Conservation (phyloP, 2,329 filamentous ascomycete genomes). For the Huntiella omanensis region DNA sequence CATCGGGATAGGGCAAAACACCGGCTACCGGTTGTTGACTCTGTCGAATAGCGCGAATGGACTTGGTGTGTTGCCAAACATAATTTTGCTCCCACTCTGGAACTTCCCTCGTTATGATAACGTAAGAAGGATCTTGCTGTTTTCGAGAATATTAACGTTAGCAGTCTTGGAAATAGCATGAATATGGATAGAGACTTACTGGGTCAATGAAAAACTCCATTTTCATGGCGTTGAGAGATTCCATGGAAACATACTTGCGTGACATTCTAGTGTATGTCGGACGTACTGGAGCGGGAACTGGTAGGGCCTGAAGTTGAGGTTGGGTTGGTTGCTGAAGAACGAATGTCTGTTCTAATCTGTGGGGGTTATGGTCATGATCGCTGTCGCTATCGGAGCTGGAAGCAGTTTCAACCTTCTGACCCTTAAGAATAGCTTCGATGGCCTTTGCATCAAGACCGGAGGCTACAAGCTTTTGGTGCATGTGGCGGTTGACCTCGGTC, state of each 20-base stretch:
- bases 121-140: conserved; percentile 42
- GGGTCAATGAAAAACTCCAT: conserved; percentile 39
- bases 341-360: neutral
- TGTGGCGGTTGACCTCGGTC: conserved; percentile 32
- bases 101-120: conserved; percentile 58
- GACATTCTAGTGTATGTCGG: conserved; percentile 47
- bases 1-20: neutral
- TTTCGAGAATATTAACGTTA: neutral
- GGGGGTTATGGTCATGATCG: neutral
- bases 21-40: neutral
- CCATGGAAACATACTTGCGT: conserved; percentile 39
- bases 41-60: conserved; percentile 36
- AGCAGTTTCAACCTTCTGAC: conserved; percentile 23
- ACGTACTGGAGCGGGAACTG: conserved; percentile 14
- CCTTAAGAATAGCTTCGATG: conserved; percentile 39
- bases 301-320: neutral
- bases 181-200: conserved; percentile 21
- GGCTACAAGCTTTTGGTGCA: conserved; percentile 38
- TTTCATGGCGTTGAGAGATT: conserved; percentile 35
- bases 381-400: neutral
- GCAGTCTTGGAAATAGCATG: neutral
- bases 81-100: conserved; percentile 51
- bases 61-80: conserved; percentile 52
- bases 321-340: neutral
- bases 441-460: conserved; percentile 40